Evolutionary conservation across 2,329 filamentous ascomycete species (phyloP).

Genomic region (Escovopsis weberi): DNA sequence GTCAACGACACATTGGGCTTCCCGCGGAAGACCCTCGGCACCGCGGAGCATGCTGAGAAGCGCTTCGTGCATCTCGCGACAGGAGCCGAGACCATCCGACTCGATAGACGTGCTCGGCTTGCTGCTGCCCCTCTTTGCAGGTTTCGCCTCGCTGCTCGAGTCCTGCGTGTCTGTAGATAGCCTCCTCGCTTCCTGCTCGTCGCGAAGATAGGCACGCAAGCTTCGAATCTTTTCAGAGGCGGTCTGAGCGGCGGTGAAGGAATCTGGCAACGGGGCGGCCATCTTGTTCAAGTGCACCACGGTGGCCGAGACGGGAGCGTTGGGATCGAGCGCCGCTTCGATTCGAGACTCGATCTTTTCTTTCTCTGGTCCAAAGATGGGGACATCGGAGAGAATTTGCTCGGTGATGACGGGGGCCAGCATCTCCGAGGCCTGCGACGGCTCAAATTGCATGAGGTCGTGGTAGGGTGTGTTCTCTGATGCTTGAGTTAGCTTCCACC

Average conservation of each 20-base stretch:
- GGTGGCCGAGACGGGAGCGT: constrained; percentile 17
- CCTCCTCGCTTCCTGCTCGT: constrained; percentile 12
- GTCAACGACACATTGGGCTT: constrained; percentile 38
- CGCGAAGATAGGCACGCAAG: constrained; percentile 25
- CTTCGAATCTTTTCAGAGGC: constrained; percentile 35
- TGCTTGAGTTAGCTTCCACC: background rate
- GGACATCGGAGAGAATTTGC: constrained; percentile 35
- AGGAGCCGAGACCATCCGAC: constrained; percentile 28
- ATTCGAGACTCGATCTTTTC: constrained; percentile 27
- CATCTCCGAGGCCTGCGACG: constrained; percentile 35
- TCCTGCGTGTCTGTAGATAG: constrained; percentile 12
- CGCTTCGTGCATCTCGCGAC: constrained; percentile 42
- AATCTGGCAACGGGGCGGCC: constrained; percentile 21
- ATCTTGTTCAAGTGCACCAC: constrained; percentile 24
- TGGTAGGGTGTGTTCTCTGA: constrained; percentile 38
- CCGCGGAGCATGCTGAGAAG: constrained; percentile 31
- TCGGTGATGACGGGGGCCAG: constrained; percentile 41
- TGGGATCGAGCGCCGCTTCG: constrained; percentile 24
- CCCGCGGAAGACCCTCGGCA: constrained; percentile 31
- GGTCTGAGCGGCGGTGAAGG: constrained; percentile 26
- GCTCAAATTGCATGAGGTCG: constrained; percentile 43
- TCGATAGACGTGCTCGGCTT: constrained; percentile 21
- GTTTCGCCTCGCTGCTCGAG: constrained; percentile 12
- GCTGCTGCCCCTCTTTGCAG: constrained; percentile 14
- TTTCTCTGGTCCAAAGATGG: constrained; percentile 42